These are phyloP conservation scores for Phytopythium vexans DNA, from an alignment of 352 stramenopile genomes.

Conservation along the genomic window DNA sequence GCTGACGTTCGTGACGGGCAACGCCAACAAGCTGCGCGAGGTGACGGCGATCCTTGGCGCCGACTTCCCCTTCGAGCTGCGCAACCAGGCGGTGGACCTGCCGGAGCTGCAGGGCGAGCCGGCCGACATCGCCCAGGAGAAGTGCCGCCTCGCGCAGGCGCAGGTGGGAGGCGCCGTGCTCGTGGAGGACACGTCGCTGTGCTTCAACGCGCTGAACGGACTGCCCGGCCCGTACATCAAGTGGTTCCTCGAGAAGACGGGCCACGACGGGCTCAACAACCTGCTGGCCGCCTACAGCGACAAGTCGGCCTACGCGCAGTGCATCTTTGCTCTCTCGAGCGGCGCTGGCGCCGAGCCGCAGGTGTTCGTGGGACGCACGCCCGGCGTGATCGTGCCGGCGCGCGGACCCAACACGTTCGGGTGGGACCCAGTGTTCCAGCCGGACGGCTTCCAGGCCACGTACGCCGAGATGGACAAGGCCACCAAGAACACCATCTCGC, in stretches of 20 bases:
- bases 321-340: conserved; percentile 93
- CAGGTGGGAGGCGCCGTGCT: conserved; percentile 89
- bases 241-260: conserved; percentile 97
- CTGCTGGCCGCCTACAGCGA: conserved; percentile 93
- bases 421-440: conserved; percentile 91
- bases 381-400: conserved; percentile 92
- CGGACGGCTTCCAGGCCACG: conserved; percentile 75
- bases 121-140: conserved; percentile 92
- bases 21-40: conserved; percentile 84
- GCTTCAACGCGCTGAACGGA: conserved; percentile 94
- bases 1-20: conserved; percentile 84
- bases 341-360: conserved; percentile 72
- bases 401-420: conserved; percentile 84
- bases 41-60: conserved; percentile 77
- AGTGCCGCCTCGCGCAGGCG: conserved; percentile 90
- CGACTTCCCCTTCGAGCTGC: conserved; percentile 90
- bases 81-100: conserved; percentile 93
- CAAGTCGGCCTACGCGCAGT: conserved; percentile 96
- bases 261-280: conserved; percentile 92
- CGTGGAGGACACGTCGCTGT: conserved; percentile 96
- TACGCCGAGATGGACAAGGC: conserved; percentile 91
- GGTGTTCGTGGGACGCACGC: conserved; percentile 92
- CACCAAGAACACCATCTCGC: conserved; percentile 90
- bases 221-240: conserved; percentile 98
- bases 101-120: conserved; percentile 97